Evolutionary conservation across 2,329 filamentous ascomycete genomes (phyloP), one percentile per base, ranked within the genome.

Genomic region (Botrytis deweyae): DNA sequence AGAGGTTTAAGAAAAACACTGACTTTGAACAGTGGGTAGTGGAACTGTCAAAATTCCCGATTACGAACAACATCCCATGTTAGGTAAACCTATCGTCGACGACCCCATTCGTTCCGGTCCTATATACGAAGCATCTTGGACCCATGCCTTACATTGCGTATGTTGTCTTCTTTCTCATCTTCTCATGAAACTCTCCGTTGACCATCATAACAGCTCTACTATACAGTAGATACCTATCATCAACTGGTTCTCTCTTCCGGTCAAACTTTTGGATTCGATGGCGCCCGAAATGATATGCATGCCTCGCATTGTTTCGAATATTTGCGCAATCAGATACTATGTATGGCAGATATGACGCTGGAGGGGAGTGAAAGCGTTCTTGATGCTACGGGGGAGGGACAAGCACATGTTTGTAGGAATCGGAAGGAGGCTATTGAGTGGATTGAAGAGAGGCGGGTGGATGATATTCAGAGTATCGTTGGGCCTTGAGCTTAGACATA

Each of bases 241-340:
- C 80, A 81, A 72, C 76, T 82, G 2, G 76, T 80, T 25, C 72
- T 81, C 22, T 65, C 61, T 3, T 76, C 75, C 64, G 75, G 76
- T 4, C 7, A 46, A 20, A 76, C 73, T 62, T 81, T 80, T 46
- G 80, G 80, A 36, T 79, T 80, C 42, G 74, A 76, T 3, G 80
- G 78, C 14, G 75, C 78, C 49, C 75, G 79, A 38, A 78, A 79
- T 46, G 78, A 79, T 52, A 76, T 76, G 61, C 80, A 82, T 59
- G 79, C 79, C 0, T 75, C 76, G 0, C 80, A 82, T 68, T 82
- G 81, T 69, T 82, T 82, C 59, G 81, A 82, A 58, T 81, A 82
- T 70, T 72, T 82, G 25, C 73, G 81, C 7, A 80, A 79, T 72
- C 78, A 79, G 65, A 80, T 82, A 33, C 44, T 82, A 25, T 82